phyloP scores from a whole-genome alignment of 495 filamentous ascomycete species.

The Aspergillus cavernicola region DNA sequence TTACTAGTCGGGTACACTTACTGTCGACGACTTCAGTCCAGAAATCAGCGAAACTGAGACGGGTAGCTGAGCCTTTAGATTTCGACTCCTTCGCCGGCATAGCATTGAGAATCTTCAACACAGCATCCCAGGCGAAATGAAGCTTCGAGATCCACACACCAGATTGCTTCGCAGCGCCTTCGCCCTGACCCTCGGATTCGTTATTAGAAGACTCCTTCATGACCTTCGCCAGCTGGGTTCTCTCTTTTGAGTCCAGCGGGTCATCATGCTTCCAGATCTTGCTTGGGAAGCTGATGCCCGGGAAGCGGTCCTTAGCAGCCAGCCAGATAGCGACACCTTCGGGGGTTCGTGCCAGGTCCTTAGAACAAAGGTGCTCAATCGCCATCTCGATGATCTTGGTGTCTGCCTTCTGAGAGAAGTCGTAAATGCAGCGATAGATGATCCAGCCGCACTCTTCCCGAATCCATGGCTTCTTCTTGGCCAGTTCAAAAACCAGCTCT shows the following conservation, averaged over 20 bases:
- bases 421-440: slow-evolving; percentile 46
- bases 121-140: slow-evolving; percentile 83
- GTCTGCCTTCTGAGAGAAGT: slow-evolving; percentile 36
- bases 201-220: slow-evolving; percentile 70
- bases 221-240: slow-evolving; percentile 61
- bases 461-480: slow-evolving; percentile 76
- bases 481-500: slow-evolving; percentile 50
- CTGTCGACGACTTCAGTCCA: slow-evolving; percentile 89
- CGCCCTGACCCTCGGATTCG: slow-evolving; percentile 42
- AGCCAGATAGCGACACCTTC: slow-evolving; percentile 92
- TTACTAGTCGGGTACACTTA: slow-evolving; percentile 39
- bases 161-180: slow-evolving; percentile 50
- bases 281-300: slow-evolving; percentile 57
- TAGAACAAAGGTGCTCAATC: slow-evolving; percentile 56
- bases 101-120: slow-evolving; percentile 50
- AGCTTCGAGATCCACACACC: slow-evolving; percentile 77
- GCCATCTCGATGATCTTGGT: slow-evolving; percentile 52
- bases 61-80: slow-evolving; percentile 33
- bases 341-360: slow-evolving; percentile 67
- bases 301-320: slow-evolving; percentile 57
- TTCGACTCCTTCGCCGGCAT: slow-evolving; percentile 24
- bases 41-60: slow-evolving; percentile 63
- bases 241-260: slow-evolving; percentile 64
- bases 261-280: slow-evolving; percentile 69
- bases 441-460: slow-evolving; percentile 82